Evolutionary conservation across 495 filamentous ascomycete species (phyloP), one percentile per base, ranked within the genome.

Genomic region (Articulospora tetracladia): DNA sequence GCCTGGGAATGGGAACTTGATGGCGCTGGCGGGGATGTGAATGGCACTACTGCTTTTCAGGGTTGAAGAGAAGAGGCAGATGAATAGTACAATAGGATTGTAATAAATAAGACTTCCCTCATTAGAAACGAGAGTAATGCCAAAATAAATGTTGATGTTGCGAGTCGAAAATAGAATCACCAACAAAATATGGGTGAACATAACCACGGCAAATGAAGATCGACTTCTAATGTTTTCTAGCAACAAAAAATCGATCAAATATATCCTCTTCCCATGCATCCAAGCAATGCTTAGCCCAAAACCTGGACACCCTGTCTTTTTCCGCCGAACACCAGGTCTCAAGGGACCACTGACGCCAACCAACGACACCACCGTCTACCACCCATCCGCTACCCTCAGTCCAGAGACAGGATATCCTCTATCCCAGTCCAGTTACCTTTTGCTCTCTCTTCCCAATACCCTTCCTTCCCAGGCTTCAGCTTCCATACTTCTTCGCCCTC

Each of bases 371-470:
- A 19, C 50, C 17, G 25, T 24, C 6, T 32, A 32, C 4, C 30
- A 13, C 30, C 13, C 30, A 32, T 4, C 30, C 30, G 6, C 30
- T 32, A 32, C 39, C 39, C 3, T 44, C 15, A 44, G n/a, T 44
- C 39, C 39, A 44, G 39, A 15, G 39, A 44, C 39, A 97, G 95
- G 49, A 98, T 82, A 65, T 86, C 80, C 59, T 83, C 76, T 48
- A 93, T 81, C 19, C 84, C 85, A 11, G 73, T 73, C 91, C 91
- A 98, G 23, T 74, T 76, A 1, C 87, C 86, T 64, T 73, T 82
- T 0, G 69, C 78, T 61, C 94, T 80, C 73, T 90, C 87, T 66
- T 96, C 94, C 94, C 93, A 98, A 74, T 98, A 98, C 26, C 87
- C 86, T 17, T 92, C 90, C 71, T 86, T 90, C 7, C 91, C 92